Evolutionary conservation across 306 rosid species (phyloP), one percentile per base, ranked within the genome.

Genomic region (Quercus aquifolioides): DNA sequence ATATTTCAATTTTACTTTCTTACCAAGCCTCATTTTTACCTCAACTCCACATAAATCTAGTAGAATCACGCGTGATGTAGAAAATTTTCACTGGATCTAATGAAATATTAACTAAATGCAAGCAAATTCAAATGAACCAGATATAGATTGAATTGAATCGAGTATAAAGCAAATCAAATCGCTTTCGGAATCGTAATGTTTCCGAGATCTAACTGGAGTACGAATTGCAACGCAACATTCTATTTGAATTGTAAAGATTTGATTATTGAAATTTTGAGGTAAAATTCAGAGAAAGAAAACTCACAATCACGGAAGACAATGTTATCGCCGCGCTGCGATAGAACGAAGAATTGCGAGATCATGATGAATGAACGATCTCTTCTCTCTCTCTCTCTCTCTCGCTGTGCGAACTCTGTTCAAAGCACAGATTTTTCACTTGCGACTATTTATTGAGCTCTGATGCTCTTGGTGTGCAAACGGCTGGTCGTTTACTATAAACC

Each of bases 281-380:
- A 68, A 51, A 62, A 60, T 55, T 8, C 5, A 20, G 2, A 2
- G 4, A 51, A 43, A 21, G 8, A 75, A 59, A 23, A 78, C 86
- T 86, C 49, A 86, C 89, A 86, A 60, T 86, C 89, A 71, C 89
- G 89, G 72, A 86, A 86, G 76, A 86, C 89, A 74, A 86, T 86
- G 76, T 83, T 86, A 17, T 86, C 89, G 80, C 89, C 89, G 43
- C 89, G 89, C 85, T 86, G 89, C 41, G 89, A 86, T 8, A 86
- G 86, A 68, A 86, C 78, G 86, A 86, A 86, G 75, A 86, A 83
- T 68, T 86, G 89, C 60, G 86, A 86, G 74, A 86, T 86, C 89
- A 86, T 86, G 76, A 19, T n/a, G 52, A 35, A 19, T n/a, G 52
- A 68, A 1, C 17, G 26, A 35, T 19, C 72, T 6, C 12, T 14